A percentile compares a stretch with the other conserved stretches of the same genome.
These are phyloP conservation scores for Monascus purpureus DNA, from an alignment of 495 filamentous ascomycete genomes.

Conservation along the genomic window DNA sequence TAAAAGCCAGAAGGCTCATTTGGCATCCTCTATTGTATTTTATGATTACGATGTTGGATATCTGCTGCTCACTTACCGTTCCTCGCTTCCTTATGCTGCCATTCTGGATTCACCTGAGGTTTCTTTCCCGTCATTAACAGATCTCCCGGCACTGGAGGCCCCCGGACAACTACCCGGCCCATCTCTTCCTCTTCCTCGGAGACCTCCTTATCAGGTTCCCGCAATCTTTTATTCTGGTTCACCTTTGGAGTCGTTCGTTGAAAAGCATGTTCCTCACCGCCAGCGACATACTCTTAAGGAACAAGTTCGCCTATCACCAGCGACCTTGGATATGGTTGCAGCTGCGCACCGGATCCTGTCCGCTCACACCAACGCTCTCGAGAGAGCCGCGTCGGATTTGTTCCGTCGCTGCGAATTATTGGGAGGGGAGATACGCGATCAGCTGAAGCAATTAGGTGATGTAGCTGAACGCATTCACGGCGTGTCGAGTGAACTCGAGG, in stretches of 20 bases:
- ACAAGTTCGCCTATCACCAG: constrained; percentile 58
- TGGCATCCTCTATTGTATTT: constrained; percentile 51
- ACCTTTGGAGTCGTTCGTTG: constrained; percentile 45
- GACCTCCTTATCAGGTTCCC: constrained; percentile 58
- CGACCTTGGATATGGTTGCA: constrained; percentile 60
- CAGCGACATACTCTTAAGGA: constrained; percentile 50
- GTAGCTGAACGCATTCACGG: constrained; percentile 50
- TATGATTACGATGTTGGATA: constrained; percentile 65
- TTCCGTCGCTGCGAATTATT: constrained; percentile 66
- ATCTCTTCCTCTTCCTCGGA: constrained; percentile 25
- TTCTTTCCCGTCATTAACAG: constrained; percentile 13
- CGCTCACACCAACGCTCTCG: constrained; percentile 56
- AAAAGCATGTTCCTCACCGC: constrained; percentile 43
- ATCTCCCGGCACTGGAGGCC: constrained; percentile 18
- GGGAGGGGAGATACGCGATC: constrained; percentile 54
- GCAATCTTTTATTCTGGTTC: constrained; percentile 45
- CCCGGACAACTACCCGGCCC: constrained; percentile 10
- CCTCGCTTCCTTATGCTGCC: constrained; percentile 46
- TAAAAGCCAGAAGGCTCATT: constrained; percentile 20
- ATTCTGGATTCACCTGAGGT: constrained; percentile 51
- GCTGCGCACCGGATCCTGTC: constrained; percentile 64
- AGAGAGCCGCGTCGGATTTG: constrained; percentile 63
- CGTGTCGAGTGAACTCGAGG: constrained; percentile 47
- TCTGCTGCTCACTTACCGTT: constrained; percentile 57
- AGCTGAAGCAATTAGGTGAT: constrained; percentile 55